Conservation (phyloP, 176 grass and related monocot genomes). For the Carex parvula region DNA sequence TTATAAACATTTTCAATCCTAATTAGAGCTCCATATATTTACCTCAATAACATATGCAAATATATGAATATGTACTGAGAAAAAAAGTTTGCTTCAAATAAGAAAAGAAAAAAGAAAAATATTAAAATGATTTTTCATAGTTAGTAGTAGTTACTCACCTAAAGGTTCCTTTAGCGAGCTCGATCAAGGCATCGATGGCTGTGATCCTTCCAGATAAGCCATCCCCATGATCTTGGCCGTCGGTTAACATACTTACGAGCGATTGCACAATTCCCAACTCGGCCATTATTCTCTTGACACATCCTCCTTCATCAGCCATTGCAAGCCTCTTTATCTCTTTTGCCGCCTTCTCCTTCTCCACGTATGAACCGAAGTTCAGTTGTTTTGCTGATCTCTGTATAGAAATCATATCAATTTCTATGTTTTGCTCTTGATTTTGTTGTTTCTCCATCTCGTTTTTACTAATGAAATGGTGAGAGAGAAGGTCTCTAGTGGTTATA, state of each 20-base stretch:
- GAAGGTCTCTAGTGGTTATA: neutral
- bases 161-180: conserved; percentile 26
- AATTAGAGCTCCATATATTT: neutral
- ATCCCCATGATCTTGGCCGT: neutral
- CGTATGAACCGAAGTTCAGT: conserved; percentile 15
- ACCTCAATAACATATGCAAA: neutral
- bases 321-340: conserved; percentile 20
- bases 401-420: neutral
- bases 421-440: neutral
- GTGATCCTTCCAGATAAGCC: neutral
- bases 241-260: conserved; percentile 14
- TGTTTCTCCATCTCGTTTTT: neutral
- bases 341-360: neutral
- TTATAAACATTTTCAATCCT: neutral
- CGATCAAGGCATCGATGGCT: conserved; percentile 10
- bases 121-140: neutral
- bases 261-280: conserved; percentile 14
- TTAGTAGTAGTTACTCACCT: conserved; percentile 1
- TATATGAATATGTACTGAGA: neutral
- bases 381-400: conserved; percentile 19
- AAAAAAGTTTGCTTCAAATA: neutral
- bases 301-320: conserved; percentile 10
- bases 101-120: neutral
- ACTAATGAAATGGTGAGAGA: neutral
- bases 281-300: conserved; percentile 16